Base-by-base conservation (phyloP, 1,284 basidiomycete genomes). In the Austropuccinia psidii region DNA sequence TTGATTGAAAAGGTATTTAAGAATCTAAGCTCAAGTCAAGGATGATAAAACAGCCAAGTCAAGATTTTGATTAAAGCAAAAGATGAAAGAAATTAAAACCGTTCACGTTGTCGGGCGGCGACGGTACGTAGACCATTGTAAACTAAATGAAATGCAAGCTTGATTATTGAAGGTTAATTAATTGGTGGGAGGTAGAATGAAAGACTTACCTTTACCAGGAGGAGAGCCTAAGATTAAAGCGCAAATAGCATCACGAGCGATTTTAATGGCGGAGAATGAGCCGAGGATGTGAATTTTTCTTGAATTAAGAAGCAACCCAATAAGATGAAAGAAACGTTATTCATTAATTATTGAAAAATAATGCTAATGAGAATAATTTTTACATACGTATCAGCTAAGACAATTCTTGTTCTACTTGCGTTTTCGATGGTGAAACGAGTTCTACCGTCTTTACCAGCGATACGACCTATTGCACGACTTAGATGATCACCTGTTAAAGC, bases 381-480 rank as follows among this genome's bases (percentile, higher is more conserved):
- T 4, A 52, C 67, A 47, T 45, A 69, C 55, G 68, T 61, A 41
- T 72, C 68, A 11, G 68, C 68, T 11, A 72, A 58, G 17, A 72
- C 68, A 47, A 72, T 72, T 52, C 68, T 72, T 27, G 68, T 72
- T n/a, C 68, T 55, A 58, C 68, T 72, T 4, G 68, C 55, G 39
- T 72, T 72, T 72, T 72, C 68, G 45, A 72, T 72, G 31, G 68
- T 72, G 43, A 72, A 72, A 6, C 58, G 39, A 39, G 68, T 72
- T 3, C 68, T 43, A 1, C 68, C 68, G 43, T 72, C 68, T 50
- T 72, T 72, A 9, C 68, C 68, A 27, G 68, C 68, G 33, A 72
- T 72, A n/a, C 68, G 55, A n/a, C 68, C 68, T 35, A 72, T 72
- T 29, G 68, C 68, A 45, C 68, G 68, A 72, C 68, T 72, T 35